phyloP scores from a whole-genome alignment of 2,329 filamentous ascomycete genomes.

The Chalara sp. region DNA sequence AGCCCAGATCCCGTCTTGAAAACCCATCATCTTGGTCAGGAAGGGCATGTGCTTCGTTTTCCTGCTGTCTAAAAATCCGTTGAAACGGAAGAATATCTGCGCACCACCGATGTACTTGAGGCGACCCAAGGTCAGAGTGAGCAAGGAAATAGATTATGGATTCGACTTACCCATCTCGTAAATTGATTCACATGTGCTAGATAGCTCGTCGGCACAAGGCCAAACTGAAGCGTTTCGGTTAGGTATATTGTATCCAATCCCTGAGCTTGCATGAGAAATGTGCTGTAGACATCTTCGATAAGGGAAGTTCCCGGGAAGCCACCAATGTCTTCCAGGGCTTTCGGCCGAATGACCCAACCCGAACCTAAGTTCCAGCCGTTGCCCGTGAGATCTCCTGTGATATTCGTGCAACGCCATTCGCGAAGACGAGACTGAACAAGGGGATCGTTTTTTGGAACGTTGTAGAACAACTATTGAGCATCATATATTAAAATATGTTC shows the following conservation, averaged over 20 bases:
- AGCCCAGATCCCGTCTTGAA: too few species aligned
- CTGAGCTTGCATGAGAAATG: neutral
- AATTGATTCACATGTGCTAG: neutral
- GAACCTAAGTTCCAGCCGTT: constrained; percentile 1
- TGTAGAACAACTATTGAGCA: neutral
- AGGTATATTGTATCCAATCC: neutral
- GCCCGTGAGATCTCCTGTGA: neutral
- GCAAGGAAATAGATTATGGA: too few species aligned
- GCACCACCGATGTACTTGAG: too few species aligned
- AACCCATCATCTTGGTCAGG: too few species aligned
- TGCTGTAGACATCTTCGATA: neutral
- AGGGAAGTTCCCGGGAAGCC: neutral
- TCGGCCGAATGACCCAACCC: constrained; percentile 1
- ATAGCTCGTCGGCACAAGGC: neutral
- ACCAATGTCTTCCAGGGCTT: constrained; percentile 4
- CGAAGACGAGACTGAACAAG: neutral
- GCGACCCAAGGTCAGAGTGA: too few species aligned
- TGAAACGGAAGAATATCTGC: too few species aligned
- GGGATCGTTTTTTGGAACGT: neutral
- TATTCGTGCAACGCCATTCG: neutral
- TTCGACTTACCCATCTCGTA: neutral
- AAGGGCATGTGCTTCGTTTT: too few species aligned
- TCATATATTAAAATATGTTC: too few species aligned
- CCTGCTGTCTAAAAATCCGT: too few species aligned
- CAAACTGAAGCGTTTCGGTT: neutral